These are phyloP conservation scores for Artemisia tridentata DNA, from an alignment of 129 eudicot species.

Conservation along the genomic window DNA sequence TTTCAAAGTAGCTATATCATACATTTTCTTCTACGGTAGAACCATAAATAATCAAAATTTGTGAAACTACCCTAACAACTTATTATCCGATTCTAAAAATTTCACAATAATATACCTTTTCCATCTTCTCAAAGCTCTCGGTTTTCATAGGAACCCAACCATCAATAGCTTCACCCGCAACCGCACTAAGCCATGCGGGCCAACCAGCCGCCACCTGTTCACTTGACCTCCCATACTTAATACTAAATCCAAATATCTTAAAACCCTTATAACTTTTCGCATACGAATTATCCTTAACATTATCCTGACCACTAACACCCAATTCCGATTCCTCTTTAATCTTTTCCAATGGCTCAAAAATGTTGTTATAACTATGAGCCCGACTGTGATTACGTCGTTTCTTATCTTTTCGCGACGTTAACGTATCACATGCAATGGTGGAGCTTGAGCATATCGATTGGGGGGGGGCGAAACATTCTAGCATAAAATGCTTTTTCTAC, in stretches of 20 bases:
- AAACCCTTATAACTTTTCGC: constrained; percentile 17
- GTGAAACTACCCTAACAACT: too few relatives aligned
- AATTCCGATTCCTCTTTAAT: constrained; percentile 43
- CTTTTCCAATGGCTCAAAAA: constrained; percentile 36
- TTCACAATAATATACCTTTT: constrained; percentile 43
- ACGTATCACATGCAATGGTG: too few relatives aligned
- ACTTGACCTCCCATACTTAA: constrained; percentile 36
- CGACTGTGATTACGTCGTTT: not conserved
- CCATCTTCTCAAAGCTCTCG: constrained; percentile 57
- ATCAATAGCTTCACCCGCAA: constrained; percentile 69
- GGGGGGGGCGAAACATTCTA: too few relatives aligned
- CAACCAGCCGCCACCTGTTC: constrained; percentile 68
- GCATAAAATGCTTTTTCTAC: too few relatives aligned
- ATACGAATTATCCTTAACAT: not conserved
- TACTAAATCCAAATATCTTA: constrained; percentile 25
- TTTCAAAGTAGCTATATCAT: too few relatives aligned
- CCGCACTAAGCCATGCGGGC: constrained; percentile 74
- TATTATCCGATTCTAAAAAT: too few relatives aligned
- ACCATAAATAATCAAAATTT: too few relatives aligned
- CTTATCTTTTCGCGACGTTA: constrained; percentile 17
- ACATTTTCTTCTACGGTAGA: too few relatives aligned
- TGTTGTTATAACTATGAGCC: not conserved
- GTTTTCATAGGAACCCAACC: constrained; percentile 75
- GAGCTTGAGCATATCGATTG: too few relatives aligned
- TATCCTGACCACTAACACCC: not conserved